Evolutionary conservation across 129 eudicot genomes (phyloP), one percentile per base, ranked within the genome.

Genomic region (Pittosporum tobira): DNA sequence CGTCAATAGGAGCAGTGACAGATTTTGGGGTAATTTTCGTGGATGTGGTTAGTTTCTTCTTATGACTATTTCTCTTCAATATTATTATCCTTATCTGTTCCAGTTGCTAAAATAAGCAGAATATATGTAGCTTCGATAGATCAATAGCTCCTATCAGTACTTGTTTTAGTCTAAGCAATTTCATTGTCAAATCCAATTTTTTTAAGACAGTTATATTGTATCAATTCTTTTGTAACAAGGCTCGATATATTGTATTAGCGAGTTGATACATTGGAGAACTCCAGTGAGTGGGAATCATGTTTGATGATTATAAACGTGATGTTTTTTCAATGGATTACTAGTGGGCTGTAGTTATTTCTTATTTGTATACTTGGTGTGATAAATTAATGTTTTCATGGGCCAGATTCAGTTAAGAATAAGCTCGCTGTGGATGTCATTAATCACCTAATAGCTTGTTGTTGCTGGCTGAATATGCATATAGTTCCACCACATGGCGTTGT

Each of bases 41-140:
- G 95, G 97, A 72, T 81, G 65, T 58, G 97, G 97, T 89, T 55
- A 65, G 94, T 78, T n/a, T n/a, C n/a, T n/a, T 63, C 49, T 26
- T 48, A 26, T 54, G 16, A 36, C 36, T 11, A 31, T 61, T 28
- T 36, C 50, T 68, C 63, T 42, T 20, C 11, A 34, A 49, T 3
- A 27, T 18, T 52, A 34, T 6, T n/a, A n/a, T n/a, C n/a, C n/a
- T n/a, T n/a, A n/a, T n/a, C n/a, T n/a, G n/a, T n/a, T n/a, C n/a
- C n/a, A n/a, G n/a, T n/a, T n/a, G n/a, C n/a, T n/a, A n/a, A n/a
- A n/a, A n/a, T n/a, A n/a, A n/a, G n/a, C n/a, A n/a, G n/a, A n/a
- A 34, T 34, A 34, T 6, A 34, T 34, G 10, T 12, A 34, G 40
- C 10, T 34, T 0, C 40, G 10, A 12, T 34, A 34, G 11, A 34